Evolutionary conservation across 768 basidiomycete species (phyloP).

Genomic region (Kwoniella europaea): DNA sequence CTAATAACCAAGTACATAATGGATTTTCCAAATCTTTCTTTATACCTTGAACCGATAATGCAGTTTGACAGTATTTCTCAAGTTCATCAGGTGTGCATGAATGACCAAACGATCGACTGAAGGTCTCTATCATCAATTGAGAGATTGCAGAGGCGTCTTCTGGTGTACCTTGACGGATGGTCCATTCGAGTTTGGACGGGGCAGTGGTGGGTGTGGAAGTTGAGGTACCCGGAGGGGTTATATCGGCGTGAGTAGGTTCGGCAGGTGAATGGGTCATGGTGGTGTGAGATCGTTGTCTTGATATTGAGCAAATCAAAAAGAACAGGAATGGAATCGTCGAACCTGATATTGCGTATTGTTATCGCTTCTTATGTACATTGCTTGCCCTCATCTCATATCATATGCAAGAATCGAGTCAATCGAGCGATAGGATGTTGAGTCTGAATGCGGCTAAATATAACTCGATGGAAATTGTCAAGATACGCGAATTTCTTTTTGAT

Average conservation of each 20-base stretch:
- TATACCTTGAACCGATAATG: slow-evolving; percentile 26
- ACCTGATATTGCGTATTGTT: no score
- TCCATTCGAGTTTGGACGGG: neutral
- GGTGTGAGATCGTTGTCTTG: neutral
- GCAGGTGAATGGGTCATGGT: slow-evolving; percentile 5
- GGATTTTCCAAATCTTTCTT: slow-evolving; percentile 21
- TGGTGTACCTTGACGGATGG: neutral
- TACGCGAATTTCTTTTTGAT: no score
- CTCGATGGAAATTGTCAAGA: no score
- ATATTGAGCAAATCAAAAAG: no score
- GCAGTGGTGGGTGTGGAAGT: neutral
- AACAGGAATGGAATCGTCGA: no score
- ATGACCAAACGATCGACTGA: slow-evolving; percentile 38
- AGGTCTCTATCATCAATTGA: slow-evolving; percentile 27
- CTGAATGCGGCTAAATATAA: no score
- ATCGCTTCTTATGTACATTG: no score
- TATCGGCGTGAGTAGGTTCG: slow-evolving; percentile 13
- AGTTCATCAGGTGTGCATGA: slow-evolving; percentile 37
- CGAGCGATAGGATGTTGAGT: no score
- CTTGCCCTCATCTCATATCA: no score
- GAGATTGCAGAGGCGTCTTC: slow-evolving; percentile 15
- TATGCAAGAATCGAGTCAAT: no score
- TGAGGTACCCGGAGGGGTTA: neutral
- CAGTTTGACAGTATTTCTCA: slow-evolving; percentile 25
- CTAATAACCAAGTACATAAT: slow-evolving; percentile 26